A percentile compares a stretch with the other conserved stretches of the same genome.
Evolutionary conservation across 495 filamentous ascomycete species (phyloP).

Genomic region (Aspergillus egyptiacus): DNA sequence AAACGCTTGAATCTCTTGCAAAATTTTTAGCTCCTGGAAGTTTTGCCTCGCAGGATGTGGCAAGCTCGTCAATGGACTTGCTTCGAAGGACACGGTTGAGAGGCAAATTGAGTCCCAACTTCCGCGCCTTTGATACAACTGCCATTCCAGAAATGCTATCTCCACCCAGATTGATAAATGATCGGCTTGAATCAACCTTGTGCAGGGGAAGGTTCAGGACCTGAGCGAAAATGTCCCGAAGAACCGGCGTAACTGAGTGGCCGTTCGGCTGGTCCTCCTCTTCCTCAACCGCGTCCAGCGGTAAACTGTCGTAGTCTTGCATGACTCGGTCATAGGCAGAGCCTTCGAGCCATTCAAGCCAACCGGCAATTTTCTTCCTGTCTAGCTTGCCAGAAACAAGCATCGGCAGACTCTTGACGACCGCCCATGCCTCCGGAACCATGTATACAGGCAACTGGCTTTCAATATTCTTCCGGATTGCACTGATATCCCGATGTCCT

Average conservation of each 20-base stretch:
- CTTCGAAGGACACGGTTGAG: conserved; percentile 35
- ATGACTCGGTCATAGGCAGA: conserved; percentile 33
- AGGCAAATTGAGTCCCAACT: conserved; percentile 31
- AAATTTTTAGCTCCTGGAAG: conserved; percentile 13
- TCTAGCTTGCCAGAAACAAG: conserved; percentile 47
- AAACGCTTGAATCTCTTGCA: conserved; percentile 34
- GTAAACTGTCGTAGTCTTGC: conserved; percentile 32
- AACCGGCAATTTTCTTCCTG: conserved; percentile 39
- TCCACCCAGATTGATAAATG: conserved; percentile 42
- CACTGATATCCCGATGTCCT: conserved; percentile 22
- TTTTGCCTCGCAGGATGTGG: conserved; percentile 24
- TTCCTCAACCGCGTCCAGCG: conserved; percentile 24
- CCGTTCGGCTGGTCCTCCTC: conserved; percentile 19
- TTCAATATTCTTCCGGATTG: conserved; percentile 35
- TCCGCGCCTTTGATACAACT: conserved; percentile 36
- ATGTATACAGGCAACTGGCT: conserved; percentile 42
- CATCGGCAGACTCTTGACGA: conserved; percentile 41
- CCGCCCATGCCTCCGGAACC: conserved; percentile 43
- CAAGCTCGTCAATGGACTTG: conserved; percentile 32
- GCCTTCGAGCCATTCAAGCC: conserved; percentile 39
- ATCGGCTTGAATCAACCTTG: conserved; percentile 36
- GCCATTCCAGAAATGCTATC: conserved; percentile 44
- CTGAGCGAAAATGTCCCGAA: conserved; percentile 40
- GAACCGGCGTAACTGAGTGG: conserved; percentile 19
- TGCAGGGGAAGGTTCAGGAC: conserved; percentile 42